A percentile compares a stretch with the other conserved stretches of the same genome.
phyloP scores from a whole-genome alignment of 78 protist genomes.

The Corallochytrium limacisporum region DNA sequence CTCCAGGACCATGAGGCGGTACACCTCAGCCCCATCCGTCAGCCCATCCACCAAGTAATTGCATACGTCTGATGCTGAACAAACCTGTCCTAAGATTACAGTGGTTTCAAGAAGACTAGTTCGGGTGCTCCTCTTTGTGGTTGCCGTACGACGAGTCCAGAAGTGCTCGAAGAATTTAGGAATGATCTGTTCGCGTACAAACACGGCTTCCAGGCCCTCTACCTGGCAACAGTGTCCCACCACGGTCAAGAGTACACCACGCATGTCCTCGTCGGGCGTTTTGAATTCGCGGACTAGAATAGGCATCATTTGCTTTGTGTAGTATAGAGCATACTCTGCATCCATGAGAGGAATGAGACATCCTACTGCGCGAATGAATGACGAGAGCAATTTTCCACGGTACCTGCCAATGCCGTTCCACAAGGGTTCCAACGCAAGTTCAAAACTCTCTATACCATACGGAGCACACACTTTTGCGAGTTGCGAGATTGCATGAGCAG shows the following conservation, averaged over 20 bases:
- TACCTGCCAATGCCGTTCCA: neutral
- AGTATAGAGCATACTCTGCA: slow-evolving; percentile 67
- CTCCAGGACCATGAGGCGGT: slow-evolving; percentile 83
- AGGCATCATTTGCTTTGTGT: slow-evolving; percentile 71
- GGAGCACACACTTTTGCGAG: neutral
- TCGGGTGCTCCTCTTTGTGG: slow-evolving; percentile 44
- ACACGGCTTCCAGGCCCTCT: slow-evolving; percentile 82
- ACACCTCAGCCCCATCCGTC: slow-evolving; percentile 85
- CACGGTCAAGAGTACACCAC: slow-evolving; percentile 91
- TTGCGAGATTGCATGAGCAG: no score
- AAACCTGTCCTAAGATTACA: slow-evolving; percentile 83
- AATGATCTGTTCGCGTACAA: slow-evolving; percentile 66
- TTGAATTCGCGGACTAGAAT: slow-evolving; percentile 76
- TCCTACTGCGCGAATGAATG: slow-evolving; percentile 94
- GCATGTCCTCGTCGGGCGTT: slow-evolving; percentile 95
- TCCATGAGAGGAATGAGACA: slow-evolving; percentile 97
- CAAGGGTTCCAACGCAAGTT: neutral
- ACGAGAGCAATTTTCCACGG: neutral
- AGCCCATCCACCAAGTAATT: slow-evolving; percentile 71
- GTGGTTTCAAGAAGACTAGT: slow-evolving; percentile 89
- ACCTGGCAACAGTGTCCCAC: slow-evolving; percentile 81
- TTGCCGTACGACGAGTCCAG: slow-evolving; percentile 90
- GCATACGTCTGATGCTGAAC: slow-evolving; percentile 77
- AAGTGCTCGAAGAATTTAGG: slow-evolving; percentile 61
- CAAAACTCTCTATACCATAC: neutral